Conservation (phyloP, 331 rosid genomes). For the Malus hybrid region DNA sequence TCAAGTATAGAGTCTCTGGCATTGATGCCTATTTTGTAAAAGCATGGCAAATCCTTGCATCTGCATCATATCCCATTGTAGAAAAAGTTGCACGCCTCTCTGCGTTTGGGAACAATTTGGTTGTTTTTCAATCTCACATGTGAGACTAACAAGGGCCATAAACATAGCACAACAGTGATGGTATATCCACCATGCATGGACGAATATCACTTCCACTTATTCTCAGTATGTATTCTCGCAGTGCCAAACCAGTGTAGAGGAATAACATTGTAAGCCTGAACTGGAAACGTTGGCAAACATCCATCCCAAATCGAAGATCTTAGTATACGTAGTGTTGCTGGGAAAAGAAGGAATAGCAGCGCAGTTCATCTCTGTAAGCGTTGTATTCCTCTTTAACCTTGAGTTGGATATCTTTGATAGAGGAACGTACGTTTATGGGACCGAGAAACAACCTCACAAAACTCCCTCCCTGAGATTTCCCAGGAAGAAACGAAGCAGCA, state of each 20-base stretch:
- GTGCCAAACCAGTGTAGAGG: slow-evolving; percentile 88
- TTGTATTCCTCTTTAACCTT: slow-evolving; percentile 99
- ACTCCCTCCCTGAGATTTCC: slow-evolving; percentile 31
- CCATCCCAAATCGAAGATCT: slow-evolving; percentile 93
- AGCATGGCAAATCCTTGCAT: slow-evolving; percentile 84
- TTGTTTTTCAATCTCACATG: slow-evolving; percentile 95
- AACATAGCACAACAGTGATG: slow-evolving; percentile 96
- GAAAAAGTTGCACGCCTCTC: slow-evolving; percentile 96
- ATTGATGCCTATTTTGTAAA: slow-evolving; percentile 93
- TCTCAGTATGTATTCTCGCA: slow-evolving; percentile 91
- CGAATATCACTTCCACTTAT: slow-evolving; percentile 98
- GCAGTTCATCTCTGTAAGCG: slow-evolving; percentile 92
- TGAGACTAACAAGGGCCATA: slow-evolving; percentile 98
- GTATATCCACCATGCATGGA: slow-evolving; percentile 98
- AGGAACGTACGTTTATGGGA: slow-evolving; percentile 91
- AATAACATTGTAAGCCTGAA: slow-evolving; percentile 91
- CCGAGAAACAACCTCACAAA: slow-evolving; percentile 93
- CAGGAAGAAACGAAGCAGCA: too few species aligned
- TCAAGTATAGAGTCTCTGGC: slow-evolving; percentile 95
- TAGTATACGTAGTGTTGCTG: slow-evolving; percentile 55
- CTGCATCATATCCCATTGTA: slow-evolving; percentile 99
- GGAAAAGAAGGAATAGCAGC: slow-evolving; percentile 82
- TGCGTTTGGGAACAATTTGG: slow-evolving; percentile 81
- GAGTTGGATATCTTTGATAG: slow-evolving; percentile 75
- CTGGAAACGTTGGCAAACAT: slow-evolving; percentile 91